Percentiles rank a stretch among this genome's conserved stretches.
Conservation (phyloP, 768 basidiomycete genomes). For the Melanogaster broomeanus region DNA sequence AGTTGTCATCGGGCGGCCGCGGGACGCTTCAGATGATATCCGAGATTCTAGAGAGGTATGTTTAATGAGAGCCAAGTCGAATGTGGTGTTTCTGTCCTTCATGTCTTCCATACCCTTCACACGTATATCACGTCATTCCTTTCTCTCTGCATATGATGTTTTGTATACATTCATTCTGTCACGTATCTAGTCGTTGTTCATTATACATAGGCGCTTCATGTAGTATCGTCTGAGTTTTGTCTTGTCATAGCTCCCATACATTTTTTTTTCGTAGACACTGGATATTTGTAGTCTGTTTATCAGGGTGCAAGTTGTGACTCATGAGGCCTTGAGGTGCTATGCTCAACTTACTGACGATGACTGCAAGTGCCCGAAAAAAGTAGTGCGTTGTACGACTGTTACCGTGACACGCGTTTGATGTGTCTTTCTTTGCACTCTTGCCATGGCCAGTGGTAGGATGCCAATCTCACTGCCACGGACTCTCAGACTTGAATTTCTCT, state of each 20-base stretch:
- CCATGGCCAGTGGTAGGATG: too few relatives aligned
- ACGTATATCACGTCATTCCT: conserved; percentile 18
- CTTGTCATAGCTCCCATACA: conserved; percentile 2
- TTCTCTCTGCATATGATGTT: conserved; percentile 10
- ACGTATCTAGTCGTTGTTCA: conserved; percentile 20
- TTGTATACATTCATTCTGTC: conserved; percentile 14
- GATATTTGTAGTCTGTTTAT: background rate
- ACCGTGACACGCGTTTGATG: background rate
- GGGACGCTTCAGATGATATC: background rate
- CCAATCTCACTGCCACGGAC: too few relatives aligned
- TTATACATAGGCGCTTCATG: conserved; percentile 21
- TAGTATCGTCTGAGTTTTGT: conserved; percentile 11
- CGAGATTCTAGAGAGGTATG: conserved; percentile 15
- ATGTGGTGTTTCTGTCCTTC: conserved; percentile 11
- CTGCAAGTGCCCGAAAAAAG: background rate
- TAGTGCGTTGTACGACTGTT: background rate
- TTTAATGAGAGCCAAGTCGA: conserved; percentile 2
- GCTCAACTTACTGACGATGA: too few relatives aligned
- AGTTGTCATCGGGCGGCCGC: background rate
- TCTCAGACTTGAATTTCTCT: too few relatives aligned
- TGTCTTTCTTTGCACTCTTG: too few relatives aligned
- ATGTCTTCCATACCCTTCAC: conserved; percentile 26
- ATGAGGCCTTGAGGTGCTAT: too few relatives aligned
- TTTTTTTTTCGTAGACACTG: conserved; percentile 2
- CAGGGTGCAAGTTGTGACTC: background rate